Conservation (phyloP, 2,329 filamentous ascomycete species). For the Ophiostoma sp. region DNA sequence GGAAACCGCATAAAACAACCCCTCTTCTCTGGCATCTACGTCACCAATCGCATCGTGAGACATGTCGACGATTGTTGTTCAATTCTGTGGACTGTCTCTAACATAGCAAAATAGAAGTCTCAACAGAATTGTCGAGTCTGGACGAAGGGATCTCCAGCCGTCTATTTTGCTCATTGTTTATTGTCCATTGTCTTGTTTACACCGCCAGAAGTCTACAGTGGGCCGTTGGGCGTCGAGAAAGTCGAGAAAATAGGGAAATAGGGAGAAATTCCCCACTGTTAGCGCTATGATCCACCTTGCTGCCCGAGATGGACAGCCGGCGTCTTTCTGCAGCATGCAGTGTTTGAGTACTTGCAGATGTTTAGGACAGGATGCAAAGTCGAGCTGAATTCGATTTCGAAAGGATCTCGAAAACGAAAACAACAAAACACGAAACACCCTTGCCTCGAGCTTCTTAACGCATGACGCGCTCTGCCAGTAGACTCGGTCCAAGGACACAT, state of each 20-base stretch:
- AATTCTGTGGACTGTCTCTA: too few species aligned
- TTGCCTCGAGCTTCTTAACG: not conserved
- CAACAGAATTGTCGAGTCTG: not conserved
- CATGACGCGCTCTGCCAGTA: slow-evolving; percentile 15
- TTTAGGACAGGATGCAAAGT: not conserved
- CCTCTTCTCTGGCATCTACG: slow-evolving; percentile 13
- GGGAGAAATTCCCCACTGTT: not conserved
- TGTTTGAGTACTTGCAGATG: slow-evolving; percentile 6
- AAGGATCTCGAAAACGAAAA: not conserved
- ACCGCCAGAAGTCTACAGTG: not conserved
- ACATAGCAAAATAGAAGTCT: not conserved
- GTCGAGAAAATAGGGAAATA: not conserved
- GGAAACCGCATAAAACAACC: not conserved
- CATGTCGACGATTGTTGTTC: not conserved
- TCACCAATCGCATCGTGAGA: not conserved
- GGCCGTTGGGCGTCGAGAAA: slow-evolving; percentile 1
- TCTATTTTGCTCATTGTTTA: not conserved
- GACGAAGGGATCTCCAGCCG: not conserved
- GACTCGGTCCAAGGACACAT: not conserved
- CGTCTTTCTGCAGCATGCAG: not conserved
- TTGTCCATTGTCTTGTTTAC: too few species aligned
- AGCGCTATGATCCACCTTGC: not conserved
- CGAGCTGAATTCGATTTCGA: too few species aligned
- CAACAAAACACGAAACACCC: not conserved
- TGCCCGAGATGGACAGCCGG: not conserved